Conservation (phyloP, 192 early-diverging fungal genomes). For the Jimgerdemannia lactiflua region DNA sequence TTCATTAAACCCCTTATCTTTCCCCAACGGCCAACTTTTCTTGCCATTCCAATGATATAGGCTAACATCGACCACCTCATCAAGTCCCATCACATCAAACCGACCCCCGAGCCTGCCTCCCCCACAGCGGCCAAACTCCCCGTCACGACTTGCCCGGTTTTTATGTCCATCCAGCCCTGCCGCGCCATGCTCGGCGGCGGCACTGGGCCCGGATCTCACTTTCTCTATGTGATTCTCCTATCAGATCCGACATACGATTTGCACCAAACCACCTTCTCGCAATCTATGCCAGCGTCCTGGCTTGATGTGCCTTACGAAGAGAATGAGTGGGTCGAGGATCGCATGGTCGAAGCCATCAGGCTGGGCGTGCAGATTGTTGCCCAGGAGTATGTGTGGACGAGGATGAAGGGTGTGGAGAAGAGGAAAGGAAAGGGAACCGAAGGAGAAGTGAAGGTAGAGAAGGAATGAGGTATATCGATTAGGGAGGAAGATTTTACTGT, state of each 20-base stretch:
- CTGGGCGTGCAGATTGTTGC: constrained; percentile 48
- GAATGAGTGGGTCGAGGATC: constrained; percentile 64
- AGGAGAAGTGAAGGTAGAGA: background rate
- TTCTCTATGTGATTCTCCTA: constrained; percentile 41
- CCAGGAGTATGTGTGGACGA: constrained; percentile 63
- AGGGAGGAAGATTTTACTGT: background rate
- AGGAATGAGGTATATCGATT: background rate
- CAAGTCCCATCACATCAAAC: constrained; percentile 43
- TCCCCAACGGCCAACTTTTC: background rate
- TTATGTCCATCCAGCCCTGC: constrained; percentile 56
- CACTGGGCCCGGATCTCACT: constrained; percentile 13
- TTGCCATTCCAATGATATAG: too few relatives aligned
- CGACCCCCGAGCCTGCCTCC: background rate
- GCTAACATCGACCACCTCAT: constrained; percentile 56
- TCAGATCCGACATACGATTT: constrained; percentile 52
- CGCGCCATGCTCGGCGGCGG: constrained; percentile 33
- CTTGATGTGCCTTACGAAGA: constrained; percentile 58
- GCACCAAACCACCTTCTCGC: constrained; percentile 48
- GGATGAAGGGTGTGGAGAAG: constrained; percentile 45
- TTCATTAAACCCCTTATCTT: too few relatives aligned
- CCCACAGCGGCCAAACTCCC: constrained; percentile 5
- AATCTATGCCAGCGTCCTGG: constrained; percentile 51
- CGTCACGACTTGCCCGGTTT: constrained; percentile 52
- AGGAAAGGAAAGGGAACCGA: background rate
- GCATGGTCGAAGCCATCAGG: constrained; percentile 47